These are phyloP conservation scores for Cenchrus fungigraminus DNA, from an alignment of 176 grass and related monocot genomes.

Conservation along the genomic window DNA sequence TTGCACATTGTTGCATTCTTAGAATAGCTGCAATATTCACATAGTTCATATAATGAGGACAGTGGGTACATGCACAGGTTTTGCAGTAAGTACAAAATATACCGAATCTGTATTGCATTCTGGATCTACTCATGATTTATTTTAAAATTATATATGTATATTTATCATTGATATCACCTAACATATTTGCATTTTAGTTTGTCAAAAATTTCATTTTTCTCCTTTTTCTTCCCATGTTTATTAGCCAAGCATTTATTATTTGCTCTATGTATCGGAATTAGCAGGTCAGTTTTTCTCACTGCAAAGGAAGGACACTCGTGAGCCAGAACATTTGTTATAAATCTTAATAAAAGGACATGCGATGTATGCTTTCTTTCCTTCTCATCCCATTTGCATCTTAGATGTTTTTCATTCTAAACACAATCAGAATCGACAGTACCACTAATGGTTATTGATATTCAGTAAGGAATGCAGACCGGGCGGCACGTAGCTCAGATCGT, in stretches of 20 bases:
- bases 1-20: not conserved
- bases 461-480: slow-evolving; percentile 20
- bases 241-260: slow-evolving; percentile 5
- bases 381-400: slow-evolving; percentile 31
- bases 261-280: slow-evolving; percentile 13
- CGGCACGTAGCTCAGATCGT: slow-evolving; percentile 11
- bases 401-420: slow-evolving; percentile 7
- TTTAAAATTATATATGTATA: not conserved
- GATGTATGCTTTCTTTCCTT: slow-evolving; percentile 30
- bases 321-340: slow-evolving; percentile 21
- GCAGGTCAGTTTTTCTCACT: not conserved
- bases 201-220: not conserved
- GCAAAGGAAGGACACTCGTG: slow-evolving; percentile 20
- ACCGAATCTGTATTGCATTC: not conserved
- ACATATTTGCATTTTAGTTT: not conserved
- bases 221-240: not conserved
- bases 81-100: not conserved
- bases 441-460: slow-evolving; percentile 21
- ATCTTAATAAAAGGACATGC: slow-evolving; percentile 39
- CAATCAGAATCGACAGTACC: not conserved
- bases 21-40: not conserved
- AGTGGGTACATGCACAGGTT: not conserved
- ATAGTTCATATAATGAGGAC: not conserved
- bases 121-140: not conserved
- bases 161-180: not conserved